A percentile compares a stretch with the other conserved stretches of the same genome.
Conservation (phyloP, 1,284 basidiomycete genomes). For the Ustilago cynodontis region DNA sequence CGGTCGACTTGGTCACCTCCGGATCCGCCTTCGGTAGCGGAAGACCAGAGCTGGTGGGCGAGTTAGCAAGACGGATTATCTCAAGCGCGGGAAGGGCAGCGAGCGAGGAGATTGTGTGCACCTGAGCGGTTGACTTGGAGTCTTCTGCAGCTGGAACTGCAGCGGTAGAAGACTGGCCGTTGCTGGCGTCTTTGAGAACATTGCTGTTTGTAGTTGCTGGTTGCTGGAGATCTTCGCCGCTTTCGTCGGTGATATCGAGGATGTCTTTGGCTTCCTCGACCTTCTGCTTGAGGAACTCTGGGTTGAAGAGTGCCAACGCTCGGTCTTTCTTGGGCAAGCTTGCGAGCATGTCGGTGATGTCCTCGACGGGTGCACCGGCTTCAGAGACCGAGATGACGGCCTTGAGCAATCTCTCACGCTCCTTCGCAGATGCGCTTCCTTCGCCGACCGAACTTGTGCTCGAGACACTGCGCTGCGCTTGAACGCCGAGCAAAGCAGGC, state of each 20-base stretch:
- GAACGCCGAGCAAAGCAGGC: slow-evolving; percentile 24
- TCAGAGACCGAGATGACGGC: slow-evolving; percentile 70
- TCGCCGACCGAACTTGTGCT: slow-evolving; percentile 40
- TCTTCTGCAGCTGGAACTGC: not conserved
- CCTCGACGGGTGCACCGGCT: slow-evolving; percentile 55
- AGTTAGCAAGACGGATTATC: slow-evolving; percentile 76
- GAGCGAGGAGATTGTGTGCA: slow-evolving; percentile 71
- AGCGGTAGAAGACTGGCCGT: slow-evolving; percentile 43
- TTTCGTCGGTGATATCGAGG: slow-evolving; percentile 70
- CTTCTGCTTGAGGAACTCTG: slow-evolving; percentile 81
- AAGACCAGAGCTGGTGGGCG: slow-evolving; percentile 73
- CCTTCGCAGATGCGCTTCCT: slow-evolving; percentile 51
- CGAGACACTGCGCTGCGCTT: slow-evolving; percentile 43
- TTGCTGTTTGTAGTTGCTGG: not conserved
- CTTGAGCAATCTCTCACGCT: slow-evolving; percentile 78
- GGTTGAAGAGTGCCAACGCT: slow-evolving; percentile 88
- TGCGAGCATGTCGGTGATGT: slow-evolving; percentile 80
- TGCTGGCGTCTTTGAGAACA: slow-evolving; percentile 30
- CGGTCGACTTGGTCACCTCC: slow-evolving; percentile 77
- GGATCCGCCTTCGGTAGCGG: slow-evolving; percentile 80
- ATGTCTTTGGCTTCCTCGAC: slow-evolving; percentile 84
- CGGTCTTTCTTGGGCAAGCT: slow-evolving; percentile 86
- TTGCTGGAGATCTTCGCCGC: slow-evolving; percentile 25
- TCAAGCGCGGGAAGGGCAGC: slow-evolving; percentile 76
- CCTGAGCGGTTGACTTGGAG: slow-evolving; percentile 3